A percentile compares a stretch with the other conserved stretches of the same genome.
Evolutionary conservation across 164 flowering plant genomes (phyloP).

Genomic region (Kingdonia uniflora): DNA sequence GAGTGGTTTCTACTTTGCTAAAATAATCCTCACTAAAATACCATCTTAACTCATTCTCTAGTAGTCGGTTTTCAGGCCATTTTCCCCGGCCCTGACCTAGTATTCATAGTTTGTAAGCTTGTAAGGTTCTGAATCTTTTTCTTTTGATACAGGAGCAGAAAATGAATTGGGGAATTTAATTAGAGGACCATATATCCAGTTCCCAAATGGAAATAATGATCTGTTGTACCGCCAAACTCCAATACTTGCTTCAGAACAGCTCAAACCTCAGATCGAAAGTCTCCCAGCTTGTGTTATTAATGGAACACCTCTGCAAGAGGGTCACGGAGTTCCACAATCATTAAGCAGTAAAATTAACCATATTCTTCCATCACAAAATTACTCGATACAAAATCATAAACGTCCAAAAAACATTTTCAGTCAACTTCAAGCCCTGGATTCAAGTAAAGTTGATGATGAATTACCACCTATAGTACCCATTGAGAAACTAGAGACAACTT

Average conservation of each 20-base stretch:
- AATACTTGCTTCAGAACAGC: slow-evolving; percentile 49
- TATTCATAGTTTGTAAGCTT: too few relatives aligned
- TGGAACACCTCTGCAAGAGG: slow-evolving; percentile 23
- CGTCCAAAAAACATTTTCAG: slow-evolving; percentile 8
- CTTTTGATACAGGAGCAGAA: slow-evolving; percentile 29
- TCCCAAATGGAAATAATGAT: slow-evolving; percentile 34
- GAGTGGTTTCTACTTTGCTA: too few relatives aligned
- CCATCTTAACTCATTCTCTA: too few relatives aligned
- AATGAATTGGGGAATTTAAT: slow-evolving; percentile 54
- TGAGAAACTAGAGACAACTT: not conserved
- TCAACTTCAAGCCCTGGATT: slow-evolving; percentile 13
- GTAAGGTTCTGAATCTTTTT: too few relatives aligned
- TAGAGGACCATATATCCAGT: slow-evolving; percentile 42
- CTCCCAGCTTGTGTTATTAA: slow-evolving; percentile 22
- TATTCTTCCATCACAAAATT: too few relatives aligned
- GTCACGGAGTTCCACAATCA: not conserved
- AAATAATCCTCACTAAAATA: too few relatives aligned
- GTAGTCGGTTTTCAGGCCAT: too few relatives aligned
- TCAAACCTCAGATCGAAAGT: slow-evolving; percentile 37
- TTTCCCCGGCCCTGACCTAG: too few relatives aligned
- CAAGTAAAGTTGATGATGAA: slow-evolving; percentile 21
- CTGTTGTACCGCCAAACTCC: slow-evolving; percentile 33
- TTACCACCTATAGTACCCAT: not conserved
- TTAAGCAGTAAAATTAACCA: too few relatives aligned
- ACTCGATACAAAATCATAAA: too few relatives aligned